Percentiles rank a stretch among this genome's conserved stretches.
phyloP scores from a whole-genome alignment of 1,139 yeast species.

The Nadsonia starkeyi-henricii region DNA sequence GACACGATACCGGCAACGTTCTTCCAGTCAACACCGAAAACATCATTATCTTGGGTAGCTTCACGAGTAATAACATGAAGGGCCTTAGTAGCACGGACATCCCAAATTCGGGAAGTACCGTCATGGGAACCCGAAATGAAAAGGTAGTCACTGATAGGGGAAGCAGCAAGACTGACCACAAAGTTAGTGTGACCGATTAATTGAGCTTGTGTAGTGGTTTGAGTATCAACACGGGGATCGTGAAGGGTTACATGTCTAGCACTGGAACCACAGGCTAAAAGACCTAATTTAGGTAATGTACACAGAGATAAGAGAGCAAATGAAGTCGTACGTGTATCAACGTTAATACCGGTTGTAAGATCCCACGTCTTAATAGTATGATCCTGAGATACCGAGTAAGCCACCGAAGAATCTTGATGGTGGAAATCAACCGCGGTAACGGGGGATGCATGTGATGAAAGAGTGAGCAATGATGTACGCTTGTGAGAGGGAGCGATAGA shows the following conservation, averaged over 20 bases:
- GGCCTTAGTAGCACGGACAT: constrained; percentile 45
- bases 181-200: constrained; percentile 84
- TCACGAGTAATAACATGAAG: constrained; percentile 67
- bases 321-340: constrained; percentile 83
- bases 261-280: constrained; percentile 84
- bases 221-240: constrained; percentile 54
- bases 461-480: constrained; percentile 62
- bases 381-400: constrained; percentile 89
- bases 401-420: constrained; percentile 55
- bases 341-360: constrained; percentile 64
- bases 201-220: constrained; percentile 44
- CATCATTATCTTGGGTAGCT: constrained; percentile 37
- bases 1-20: constrained; percentile 66
- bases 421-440: constrained; percentile 79
- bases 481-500: constrained; percentile 30
- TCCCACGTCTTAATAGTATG: constrained; percentile 96
- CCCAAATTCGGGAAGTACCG: constrained; percentile 91
- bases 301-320: constrained; percentile 67
- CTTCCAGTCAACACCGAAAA: constrained; percentile 83
- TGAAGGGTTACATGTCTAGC: constrained; percentile 90
- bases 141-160: constrained; percentile 65
- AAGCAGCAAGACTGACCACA: constrained; percentile 63
- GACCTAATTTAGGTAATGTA: constrained; percentile 41
- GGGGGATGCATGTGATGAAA: constrained; percentile 74
- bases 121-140: constrained; percentile 82